These are phyloP conservation scores for Fraxinus sp. DNA, from an alignment of 305 asterid genomes.

Conservation along the genomic window DNA sequence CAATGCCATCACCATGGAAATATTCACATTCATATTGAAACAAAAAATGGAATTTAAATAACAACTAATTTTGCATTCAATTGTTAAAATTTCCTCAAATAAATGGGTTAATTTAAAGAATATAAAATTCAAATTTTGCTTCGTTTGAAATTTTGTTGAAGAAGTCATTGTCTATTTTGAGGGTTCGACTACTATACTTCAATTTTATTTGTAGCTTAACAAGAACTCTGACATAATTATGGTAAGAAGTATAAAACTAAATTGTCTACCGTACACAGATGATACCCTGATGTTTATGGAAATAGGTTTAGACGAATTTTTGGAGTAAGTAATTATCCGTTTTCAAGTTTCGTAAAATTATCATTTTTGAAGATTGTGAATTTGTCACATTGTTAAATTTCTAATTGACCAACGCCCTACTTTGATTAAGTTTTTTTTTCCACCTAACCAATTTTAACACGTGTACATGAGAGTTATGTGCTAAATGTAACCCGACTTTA, in stretches of 20 bases:
- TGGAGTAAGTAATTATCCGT: background rate
- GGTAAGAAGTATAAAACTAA: no score
- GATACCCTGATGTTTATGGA: background rate
- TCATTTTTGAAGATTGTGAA: background rate
- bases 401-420: background rate
- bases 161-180: background rate
- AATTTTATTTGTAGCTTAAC: no score
- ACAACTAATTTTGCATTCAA: background rate
- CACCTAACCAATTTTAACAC: background rate
- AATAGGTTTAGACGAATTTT: background rate
- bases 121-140: background rate
- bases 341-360: background rate
- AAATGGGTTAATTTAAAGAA: background rate
- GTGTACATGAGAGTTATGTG: background rate
- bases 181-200: background rate
- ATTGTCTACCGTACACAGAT: background rate
- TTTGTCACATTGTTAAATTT: background rate
- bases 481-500: background rate
- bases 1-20: background rate
- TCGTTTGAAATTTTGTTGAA: background rate
- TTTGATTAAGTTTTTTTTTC: background rate
- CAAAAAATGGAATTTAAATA: background rate
- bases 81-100: background rate
- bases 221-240: no score
- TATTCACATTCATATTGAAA: background rate